phyloP scores from a whole-genome alignment of 805 yeast species.

The Cyberlindnera mississippiensis region DNA sequence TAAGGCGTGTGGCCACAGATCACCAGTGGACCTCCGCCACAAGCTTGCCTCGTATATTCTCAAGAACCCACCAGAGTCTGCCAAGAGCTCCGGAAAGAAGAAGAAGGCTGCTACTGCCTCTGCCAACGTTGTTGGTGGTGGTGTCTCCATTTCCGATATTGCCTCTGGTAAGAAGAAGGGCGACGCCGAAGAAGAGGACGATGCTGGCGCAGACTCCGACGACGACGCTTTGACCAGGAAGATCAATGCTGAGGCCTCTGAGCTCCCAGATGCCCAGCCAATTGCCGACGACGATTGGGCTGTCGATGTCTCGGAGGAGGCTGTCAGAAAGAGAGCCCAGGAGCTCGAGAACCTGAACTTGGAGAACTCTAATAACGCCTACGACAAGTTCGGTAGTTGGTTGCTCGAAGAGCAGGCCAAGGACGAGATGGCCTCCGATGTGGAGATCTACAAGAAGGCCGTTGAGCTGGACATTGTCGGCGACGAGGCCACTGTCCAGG shows the following conservation, averaged over 20 bases:
- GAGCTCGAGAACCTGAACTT: constrained; percentile 69
- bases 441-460: constrained; percentile 90
- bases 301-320: constrained; percentile 95
- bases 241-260: constrained; percentile 81
- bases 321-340: constrained; percentile 85
- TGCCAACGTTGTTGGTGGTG: constrained; percentile 86
- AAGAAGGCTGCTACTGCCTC: constrained; percentile 81
- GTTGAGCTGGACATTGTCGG: constrained; percentile 68
- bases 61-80: constrained; percentile 79
- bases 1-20: constrained; percentile 95
- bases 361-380: constrained; percentile 38
- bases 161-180: constrained; percentile 47
- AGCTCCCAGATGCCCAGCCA: constrained; percentile 53
- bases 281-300: constrained; percentile 95
- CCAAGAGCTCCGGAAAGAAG: constrained; percentile 44
- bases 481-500: constrained; percentile 79
- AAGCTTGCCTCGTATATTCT: constrained; percentile 82
- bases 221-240: constrained; percentile 74
- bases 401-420: constrained; percentile 45
- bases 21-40: constrained; percentile 79
- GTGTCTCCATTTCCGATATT: constrained; percentile 73
- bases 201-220: constrained; percentile 60
- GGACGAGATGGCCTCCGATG: constrained; percentile 68
- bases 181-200: constrained; percentile 38
- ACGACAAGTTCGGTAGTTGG: constrained; percentile 90